A percentile compares a stretch with the other conserved stretches of the same genome.
Conservation (phyloP, 257 asterid species). For the Nicotiana noctiflora region DNA sequence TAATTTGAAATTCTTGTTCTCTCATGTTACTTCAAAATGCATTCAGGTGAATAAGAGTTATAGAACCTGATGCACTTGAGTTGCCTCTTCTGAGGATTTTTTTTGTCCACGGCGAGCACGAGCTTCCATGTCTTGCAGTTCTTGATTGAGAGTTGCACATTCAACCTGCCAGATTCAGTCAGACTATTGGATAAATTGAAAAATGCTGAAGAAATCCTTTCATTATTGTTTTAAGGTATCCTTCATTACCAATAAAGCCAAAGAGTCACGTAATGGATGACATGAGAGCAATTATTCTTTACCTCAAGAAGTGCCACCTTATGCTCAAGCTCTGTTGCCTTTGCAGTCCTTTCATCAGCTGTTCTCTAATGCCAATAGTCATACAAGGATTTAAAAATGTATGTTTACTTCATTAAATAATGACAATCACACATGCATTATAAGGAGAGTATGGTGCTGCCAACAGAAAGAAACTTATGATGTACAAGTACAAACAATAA, state of each 20-base stretch:
- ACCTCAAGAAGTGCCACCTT: slow-evolving; percentile 97
- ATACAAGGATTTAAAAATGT: not conserved
- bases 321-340: slow-evolving; percentile 97
- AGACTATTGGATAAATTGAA: not conserved
- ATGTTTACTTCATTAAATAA: not conserved
- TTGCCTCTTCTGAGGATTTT: slow-evolving; percentile 84
- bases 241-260: not conserved
- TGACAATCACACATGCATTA: not conserved
- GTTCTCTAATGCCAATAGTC: slow-evolving; percentile 53
- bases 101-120: slow-evolving; percentile 88
- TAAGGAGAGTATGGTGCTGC: not conserved
- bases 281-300: not conserved
- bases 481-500: slow-evolving; percentile 5
- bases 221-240: not conserved
- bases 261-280: slow-evolving; percentile 5
- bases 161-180: slow-evolving; percentile 50
- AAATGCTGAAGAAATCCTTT: not conserved
- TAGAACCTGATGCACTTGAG: slow-evolving; percentile 83
- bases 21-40: not conserved
- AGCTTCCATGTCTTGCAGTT: slow-evolving; percentile 93
- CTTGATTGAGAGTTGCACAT: slow-evolving; percentile 92
- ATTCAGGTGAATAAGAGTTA: not conserved
- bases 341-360: slow-evolving; percentile 88
- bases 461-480: not conserved
- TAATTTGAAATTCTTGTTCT: not conserved